Base-by-base conservation (phyloP, 345 rosid species). In the Salix viminalis region DNA sequence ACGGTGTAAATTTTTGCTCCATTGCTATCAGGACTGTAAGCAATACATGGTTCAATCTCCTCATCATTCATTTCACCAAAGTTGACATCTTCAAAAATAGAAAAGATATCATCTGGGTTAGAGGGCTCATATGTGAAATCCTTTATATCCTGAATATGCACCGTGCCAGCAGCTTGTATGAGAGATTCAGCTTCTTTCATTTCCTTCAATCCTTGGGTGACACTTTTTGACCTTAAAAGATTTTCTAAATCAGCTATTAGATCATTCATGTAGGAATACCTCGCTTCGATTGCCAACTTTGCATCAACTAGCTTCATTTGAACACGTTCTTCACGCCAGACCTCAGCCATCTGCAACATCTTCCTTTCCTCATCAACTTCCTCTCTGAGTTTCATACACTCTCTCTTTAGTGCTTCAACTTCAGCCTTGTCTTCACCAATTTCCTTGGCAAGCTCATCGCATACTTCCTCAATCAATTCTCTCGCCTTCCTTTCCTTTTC, bases 321-420 rank as follows among this genome's bases (percentile, higher is more conserved):
- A 62, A 92, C 97, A 67, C 97, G 97, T 80, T 94, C 97, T 86
- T 94, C 98, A 46, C 97, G 96, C 98, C 98, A 94, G 16, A 94
- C 97, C 84, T 94, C 98, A 10, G 98, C 98, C 96, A 92, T 94
- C 86, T 94, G 98, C 79, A 92, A 82, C 97, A 94, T 94, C 80
- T 84, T 89, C 86, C 98, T 88, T 81, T 94, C 98, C 36, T 94
- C 94, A 1, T 92, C 98, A 7, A 86, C 87, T 66, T 94, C 96
- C 75, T 89, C 96, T 36, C 86, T 79, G 9, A 89, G 88, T 79
- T 81, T 87, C 89, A 88, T 85, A 12, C 88, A 83, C 60, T 94
- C 97, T 76, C 88, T 86, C 82, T 90, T 90, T 66, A 92, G 48
- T 73, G 83, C 86, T 79, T 94, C 97, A 61, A 88, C 85, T 83